Base-by-base conservation (phyloP, 2,329 filamentous ascomycete genomes). In the Sporothrix pallida region DNA sequence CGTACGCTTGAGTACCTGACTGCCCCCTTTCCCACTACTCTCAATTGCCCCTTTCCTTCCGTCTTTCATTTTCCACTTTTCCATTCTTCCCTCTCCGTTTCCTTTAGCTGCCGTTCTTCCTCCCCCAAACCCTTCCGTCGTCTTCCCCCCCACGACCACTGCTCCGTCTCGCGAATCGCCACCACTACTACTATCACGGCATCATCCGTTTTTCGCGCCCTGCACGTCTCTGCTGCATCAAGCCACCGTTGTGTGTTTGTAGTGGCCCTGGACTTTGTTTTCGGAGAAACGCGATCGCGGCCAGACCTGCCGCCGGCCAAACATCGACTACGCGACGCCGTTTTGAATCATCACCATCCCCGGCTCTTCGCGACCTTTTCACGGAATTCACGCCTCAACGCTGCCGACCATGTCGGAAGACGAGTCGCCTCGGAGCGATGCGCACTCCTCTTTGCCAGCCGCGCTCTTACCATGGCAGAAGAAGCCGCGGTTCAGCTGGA, bases 401-500 rank as follows among this genome's bases (percentile, higher is more conserved):
- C 23, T 65, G 6, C 58, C 46, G 9, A 52, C 75, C 76, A 82
- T 82, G 81, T 79, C 81, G 69, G 80, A 81, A 75, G 80, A 80
- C 72, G 80, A 81, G 72, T 74, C 75, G 69, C 74, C 72, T 62
- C 69, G 69, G 67, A 72, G 72, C 46, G 75, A 75, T 62, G 52
- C 70, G 74, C 76, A 76, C 70, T 56, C 73, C 63, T 54, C 69
- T 50, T 73, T 74, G 46, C 73, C 72, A 9, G 67, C 56, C 7
- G 74, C 74, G 8, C 68, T 74, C 10, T 31, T 73, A 73, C 72
- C 75, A 62, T 76, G 75, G 75, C 73, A 80, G 70, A 79, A 79
- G 63, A 81, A 81, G 46, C 87, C 87, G 71, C 86, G 88, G 74
- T 89, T 90, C 80, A 89, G 86, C 79, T 90, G 88, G 88, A 89